Conservation (phyloP, 2,329 filamentous ascomycete species). For the Didymosphaeria variabile region DNA sequence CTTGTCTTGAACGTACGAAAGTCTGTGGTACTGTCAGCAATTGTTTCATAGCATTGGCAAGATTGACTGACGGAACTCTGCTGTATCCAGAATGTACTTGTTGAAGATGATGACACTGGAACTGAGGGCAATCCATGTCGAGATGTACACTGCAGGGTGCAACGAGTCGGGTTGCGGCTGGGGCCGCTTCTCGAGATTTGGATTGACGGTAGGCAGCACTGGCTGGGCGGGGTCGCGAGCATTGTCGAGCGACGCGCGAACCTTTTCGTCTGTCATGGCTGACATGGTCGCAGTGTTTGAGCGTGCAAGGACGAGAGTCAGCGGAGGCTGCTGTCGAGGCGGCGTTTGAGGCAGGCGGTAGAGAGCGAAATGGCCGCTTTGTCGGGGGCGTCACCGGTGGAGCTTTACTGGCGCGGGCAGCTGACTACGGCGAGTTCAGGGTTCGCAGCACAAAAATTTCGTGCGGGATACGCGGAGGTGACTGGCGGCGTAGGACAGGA, state of each 20-base stretch:
- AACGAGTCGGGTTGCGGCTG: slow-evolving; percentile 66
- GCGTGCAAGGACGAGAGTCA: slow-evolving; percentile 31
- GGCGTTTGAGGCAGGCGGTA: slow-evolving; percentile 13
- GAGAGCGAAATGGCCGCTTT: slow-evolving; percentile 22
- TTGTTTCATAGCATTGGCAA: slow-evolving; percentile 4
- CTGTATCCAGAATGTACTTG: slow-evolving; percentile 93
- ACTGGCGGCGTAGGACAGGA: slow-evolving; percentile 36
- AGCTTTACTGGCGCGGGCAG: slow-evolving; percentile 29
- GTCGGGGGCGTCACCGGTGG: slow-evolving; percentile 25
- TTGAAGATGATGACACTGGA: slow-evolving; percentile 98
- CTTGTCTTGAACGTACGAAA: slow-evolving; percentile 54
- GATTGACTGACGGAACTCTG: slow-evolving; percentile 76
- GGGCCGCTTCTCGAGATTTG: slow-evolving; percentile 74
- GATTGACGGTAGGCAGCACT: slow-evolving; percentile 83
- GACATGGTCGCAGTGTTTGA: slow-evolving; percentile 59
- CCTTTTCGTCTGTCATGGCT: slow-evolving; percentile 78
- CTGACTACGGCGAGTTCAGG: slow-evolving; percentile 36
- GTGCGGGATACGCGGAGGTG: slow-evolving; percentile 28
- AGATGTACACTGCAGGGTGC: slow-evolving; percentile 87
- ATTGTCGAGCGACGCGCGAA: slow-evolving; percentile 80
- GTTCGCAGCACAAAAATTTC: slow-evolving; percentile 27
- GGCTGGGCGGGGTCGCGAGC: slow-evolving; percentile 67
- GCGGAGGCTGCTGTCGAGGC: slow-evolving; percentile 24
- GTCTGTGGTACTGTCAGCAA: slow-evolving; percentile 48
- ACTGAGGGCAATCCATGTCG: slow-evolving; percentile 89